phyloP scores from a whole-genome alignment of 116 monocot species.

The Iris pallida region DNA sequence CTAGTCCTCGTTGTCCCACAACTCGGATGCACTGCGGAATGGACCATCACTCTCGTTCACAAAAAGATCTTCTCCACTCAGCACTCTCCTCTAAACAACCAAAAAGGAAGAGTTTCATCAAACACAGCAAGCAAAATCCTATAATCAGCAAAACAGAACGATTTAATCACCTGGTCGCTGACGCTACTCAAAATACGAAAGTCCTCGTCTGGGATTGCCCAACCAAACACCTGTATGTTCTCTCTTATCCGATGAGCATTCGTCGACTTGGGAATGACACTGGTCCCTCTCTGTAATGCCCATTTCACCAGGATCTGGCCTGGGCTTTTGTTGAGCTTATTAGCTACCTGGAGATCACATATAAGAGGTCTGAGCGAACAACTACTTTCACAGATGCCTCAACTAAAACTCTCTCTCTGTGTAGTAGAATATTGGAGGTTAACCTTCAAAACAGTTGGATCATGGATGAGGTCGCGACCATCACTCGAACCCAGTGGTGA shows the following conservation, averaged over 20 bases:
- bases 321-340: conserved; percentile 50
- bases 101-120: not conserved
- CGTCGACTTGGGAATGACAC: conserved; percentile 49
- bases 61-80: conserved; percentile 43
- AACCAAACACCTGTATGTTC: conserved; percentile 55
- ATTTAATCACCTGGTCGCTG: conserved; percentile 34
- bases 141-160: not conserved
- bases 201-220: conserved; percentile 47
- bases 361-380: not conserved
- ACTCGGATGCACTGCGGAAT: conserved; percentile 28
- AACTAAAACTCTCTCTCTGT: too few species aligned
- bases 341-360: conserved; percentile 23
- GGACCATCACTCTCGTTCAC: conserved; percentile 45
- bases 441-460: conserved; percentile 43
- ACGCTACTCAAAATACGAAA: conserved; percentile 42
- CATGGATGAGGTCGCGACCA: conserved; percentile 38
- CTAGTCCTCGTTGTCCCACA: conserved; percentile 54
- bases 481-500: conserved; percentile 39
- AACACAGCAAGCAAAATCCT: not conserved
- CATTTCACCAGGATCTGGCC: conserved; percentile 39
- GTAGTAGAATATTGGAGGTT: too few species aligned
- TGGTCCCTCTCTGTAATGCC: conserved; percentile 46
- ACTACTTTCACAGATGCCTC: too few species aligned
- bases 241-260: conserved; percentile 41
- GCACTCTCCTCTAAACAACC: conserved; percentile 29